Percentiles rank a stretch among this genome's conserved stretches.
phyloP scores from a whole-genome alignment of 2,329 filamentous ascomycete genomes.

The Scedosporium dehoogii region DNA sequence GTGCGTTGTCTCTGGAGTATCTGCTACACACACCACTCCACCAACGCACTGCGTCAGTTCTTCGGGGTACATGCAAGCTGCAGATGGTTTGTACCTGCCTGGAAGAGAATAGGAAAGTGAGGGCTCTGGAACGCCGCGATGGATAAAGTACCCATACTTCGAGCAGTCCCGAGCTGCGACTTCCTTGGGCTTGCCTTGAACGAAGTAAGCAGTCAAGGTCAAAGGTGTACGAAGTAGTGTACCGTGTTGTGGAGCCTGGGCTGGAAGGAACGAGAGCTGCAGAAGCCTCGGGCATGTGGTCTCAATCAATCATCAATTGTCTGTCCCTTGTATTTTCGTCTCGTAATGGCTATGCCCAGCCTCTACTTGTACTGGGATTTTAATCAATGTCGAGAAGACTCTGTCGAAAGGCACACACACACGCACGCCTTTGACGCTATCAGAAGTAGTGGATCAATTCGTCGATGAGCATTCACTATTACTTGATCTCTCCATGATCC shows the following conservation, averaged over 20 bases:
- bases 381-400: not conserved
- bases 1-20: not conserved
- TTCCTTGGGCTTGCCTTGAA: not conserved
- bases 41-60: not conserved
- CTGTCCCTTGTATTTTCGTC: conserved; percentile 1
- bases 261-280: not conserved
- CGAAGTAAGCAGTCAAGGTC: not conserved
- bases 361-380: too few species aligned
- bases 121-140: not conserved
- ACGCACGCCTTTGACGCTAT: not conserved
- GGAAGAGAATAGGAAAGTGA: too few species aligned
- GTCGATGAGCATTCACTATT: not conserved
- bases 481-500: not conserved
- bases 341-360: not conserved
- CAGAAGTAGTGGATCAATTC: not conserved
- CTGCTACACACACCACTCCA: not conserved
- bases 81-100: not conserved
- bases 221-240: not conserved
- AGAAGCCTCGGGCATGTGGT: not conserved
- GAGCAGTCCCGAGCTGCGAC: not conserved
- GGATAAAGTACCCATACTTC: not conserved
- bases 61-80: not conserved
- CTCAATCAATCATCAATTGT: not conserved
- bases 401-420: not conserved
- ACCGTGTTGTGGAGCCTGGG: not conserved